Percentiles rank a stretch among this genome's conserved stretches.
These are phyloP conservation scores for Oryza coarctata DNA, from an alignment of 176 grass and related monocot species.

Conservation along the genomic window DNA sequence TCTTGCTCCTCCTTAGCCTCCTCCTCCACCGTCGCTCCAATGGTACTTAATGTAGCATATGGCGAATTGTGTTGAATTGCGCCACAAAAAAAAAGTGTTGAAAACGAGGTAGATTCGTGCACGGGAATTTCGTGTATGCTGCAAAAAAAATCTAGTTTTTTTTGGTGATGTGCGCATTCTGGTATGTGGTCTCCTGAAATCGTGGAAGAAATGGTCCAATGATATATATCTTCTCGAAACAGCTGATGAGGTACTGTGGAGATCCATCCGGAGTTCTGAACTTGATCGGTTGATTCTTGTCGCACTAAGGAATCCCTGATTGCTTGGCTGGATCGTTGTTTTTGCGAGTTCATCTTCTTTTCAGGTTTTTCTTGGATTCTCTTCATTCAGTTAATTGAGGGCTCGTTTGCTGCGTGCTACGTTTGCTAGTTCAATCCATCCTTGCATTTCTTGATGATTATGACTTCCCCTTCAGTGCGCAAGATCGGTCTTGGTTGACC, in stretches of 20 bases:
- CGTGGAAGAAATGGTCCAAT: background rate
- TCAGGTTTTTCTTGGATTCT: background rate
- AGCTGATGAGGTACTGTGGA: background rate
- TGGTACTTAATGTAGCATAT: background rate
- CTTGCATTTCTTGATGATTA: background rate
- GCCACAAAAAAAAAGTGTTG: background rate
- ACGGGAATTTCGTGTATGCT: background rate
- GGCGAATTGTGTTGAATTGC: background rate
- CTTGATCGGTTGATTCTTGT: background rate
- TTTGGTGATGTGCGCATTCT: background rate
- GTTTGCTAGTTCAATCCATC: background rate
- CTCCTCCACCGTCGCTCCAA: background rate
- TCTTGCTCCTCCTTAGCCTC: no score
- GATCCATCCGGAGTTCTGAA: background rate
- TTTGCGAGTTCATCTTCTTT: background rate
- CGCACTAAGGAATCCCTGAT: background rate
- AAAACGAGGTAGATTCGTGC: background rate
- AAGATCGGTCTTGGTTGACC: background rate
- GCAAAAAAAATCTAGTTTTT: background rate
- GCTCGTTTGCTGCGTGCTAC: background rate
- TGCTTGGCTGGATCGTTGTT: background rate
- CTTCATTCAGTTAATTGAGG: background rate
- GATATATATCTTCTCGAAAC: background rate
- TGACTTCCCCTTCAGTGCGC: background rate
- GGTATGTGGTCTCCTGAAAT: background rate